A percentile compares a stretch with the other conserved stretches of the same genome.
Conservation (phyloP, 768 basidiomycete species). For the Lentinula lateritia region DNA sequence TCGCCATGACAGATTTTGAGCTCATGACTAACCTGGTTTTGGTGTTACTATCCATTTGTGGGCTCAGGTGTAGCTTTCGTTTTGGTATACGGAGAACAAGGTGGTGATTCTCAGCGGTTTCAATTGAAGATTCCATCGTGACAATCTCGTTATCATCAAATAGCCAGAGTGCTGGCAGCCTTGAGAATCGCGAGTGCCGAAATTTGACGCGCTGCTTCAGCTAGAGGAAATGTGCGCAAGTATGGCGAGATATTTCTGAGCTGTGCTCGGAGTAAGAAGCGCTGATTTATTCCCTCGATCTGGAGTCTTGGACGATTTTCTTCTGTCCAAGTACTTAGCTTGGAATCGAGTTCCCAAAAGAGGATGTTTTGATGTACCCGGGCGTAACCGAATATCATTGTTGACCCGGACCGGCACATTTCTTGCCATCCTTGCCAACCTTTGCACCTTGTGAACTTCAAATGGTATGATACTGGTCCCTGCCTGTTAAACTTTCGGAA, state of each 20-base stretch:
- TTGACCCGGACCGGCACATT: not conserved
- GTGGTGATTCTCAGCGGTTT: slow-evolving; percentile 5
- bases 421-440: not conserved
- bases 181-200: not conserved
- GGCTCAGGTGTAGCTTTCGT: slow-evolving; percentile 1
- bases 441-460: too few relatives aligned
- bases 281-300: not conserved
- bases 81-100: slow-evolving; percentile 5
- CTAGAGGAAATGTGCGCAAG: not conserved
- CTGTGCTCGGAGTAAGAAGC: not conserved
- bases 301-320: not conserved
- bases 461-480: too few relatives aligned
- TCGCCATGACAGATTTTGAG: too few relatives aligned
- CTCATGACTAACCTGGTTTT: not conserved
- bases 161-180: not conserved
- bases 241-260: not conserved
- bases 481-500: too few relatives aligned
- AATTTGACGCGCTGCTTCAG: not conserved
- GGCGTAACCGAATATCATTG: not conserved
- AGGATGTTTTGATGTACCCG: not conserved
- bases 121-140: slow-evolving; percentile 5
- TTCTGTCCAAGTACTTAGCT: not conserved
- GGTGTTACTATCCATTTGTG: not conserved
- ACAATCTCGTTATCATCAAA: slow-evolving; percentile 7
- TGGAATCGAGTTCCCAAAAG: slow-evolving; percentile 2